Evolutionary conservation across 805 yeast genomes (phyloP).

Genomic region (Barnettozyma pratensis): DNA sequence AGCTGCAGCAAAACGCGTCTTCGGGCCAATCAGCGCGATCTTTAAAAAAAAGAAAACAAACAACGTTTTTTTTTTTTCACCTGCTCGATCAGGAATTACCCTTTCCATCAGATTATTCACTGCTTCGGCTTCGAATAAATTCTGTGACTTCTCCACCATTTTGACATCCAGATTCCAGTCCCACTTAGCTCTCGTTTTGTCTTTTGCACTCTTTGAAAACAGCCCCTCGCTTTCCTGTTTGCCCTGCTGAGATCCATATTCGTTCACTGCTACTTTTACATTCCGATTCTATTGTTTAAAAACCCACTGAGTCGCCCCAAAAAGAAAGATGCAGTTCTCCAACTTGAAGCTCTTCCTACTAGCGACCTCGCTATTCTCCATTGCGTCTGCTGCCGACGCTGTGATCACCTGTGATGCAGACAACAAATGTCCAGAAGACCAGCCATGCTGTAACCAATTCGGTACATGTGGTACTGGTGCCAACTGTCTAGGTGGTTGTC

Average conservation of each 20-base stretch:
- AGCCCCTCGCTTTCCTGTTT: too few relatives aligned
- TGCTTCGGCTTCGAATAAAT: neutral
- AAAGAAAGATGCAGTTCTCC: neutral
- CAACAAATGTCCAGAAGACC: slow-evolving; percentile 60
- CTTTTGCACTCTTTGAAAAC: too few relatives aligned
- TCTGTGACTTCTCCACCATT: neutral
- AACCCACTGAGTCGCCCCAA: neutral
- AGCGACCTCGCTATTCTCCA: neutral
- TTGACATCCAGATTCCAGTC: too few relatives aligned
- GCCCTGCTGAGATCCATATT: too few relatives aligned
- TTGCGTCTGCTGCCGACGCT: neutral
- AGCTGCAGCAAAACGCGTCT: too few relatives aligned
- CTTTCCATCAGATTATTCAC: neutral
- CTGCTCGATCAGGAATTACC: neutral
- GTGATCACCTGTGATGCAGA: slow-evolving; percentile 45
- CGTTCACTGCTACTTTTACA: too few relatives aligned
- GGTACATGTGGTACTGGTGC: slow-evolving; percentile 79
- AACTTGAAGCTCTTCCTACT: neutral
- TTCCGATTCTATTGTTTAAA: too few relatives aligned
- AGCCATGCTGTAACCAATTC: slow-evolving; percentile 83
- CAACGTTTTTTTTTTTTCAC: neutral
- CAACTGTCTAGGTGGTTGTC: slow-evolving; percentile 84
- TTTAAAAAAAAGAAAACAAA: neutral
- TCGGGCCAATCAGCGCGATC: too few relatives aligned
- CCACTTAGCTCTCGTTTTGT: too few relatives aligned